These are phyloP conservation scores for Lentinula sp. DNA, from an alignment of 768 basidiomycete species.

Conservation along the genomic window DNA sequence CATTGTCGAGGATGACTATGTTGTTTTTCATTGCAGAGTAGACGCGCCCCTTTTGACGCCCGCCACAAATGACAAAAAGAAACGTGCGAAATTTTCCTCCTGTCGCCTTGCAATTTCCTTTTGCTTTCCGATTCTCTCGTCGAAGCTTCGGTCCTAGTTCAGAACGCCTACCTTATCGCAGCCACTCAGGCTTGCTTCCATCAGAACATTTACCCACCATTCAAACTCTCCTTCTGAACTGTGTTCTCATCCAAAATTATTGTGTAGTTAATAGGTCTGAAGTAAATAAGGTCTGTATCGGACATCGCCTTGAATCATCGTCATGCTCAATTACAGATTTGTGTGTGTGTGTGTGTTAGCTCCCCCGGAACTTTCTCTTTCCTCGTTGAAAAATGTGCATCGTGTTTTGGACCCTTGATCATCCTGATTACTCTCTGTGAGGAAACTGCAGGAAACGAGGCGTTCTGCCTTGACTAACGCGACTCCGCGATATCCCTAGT, in stretches of 20 bases:
- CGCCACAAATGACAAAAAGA: background rate
- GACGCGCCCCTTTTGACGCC: too few relatives aligned
- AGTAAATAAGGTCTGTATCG: background rate
- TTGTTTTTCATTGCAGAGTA: background rate
- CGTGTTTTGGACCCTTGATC: slow-evolving; percentile 70
- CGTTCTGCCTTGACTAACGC: slow-evolving; percentile 7
- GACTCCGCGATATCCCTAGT: slow-evolving; percentile 26
- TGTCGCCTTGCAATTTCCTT: background rate
- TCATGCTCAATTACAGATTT: background rate
- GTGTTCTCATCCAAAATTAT: background rate
- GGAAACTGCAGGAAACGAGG: slow-evolving; percentile 20
- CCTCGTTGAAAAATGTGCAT: slow-evolving; percentile 56
- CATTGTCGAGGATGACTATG: slow-evolving; percentile 8
- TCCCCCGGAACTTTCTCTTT: background rate
- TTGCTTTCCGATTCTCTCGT: background rate
- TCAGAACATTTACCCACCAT: background rate
- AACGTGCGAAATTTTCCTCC: background rate
- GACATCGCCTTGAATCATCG: background rate
- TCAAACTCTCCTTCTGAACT: background rate
- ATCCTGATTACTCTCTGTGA: slow-evolving; percentile 76
- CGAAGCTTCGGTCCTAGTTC: slow-evolving; percentile 1
- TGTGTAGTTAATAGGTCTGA: background rate
- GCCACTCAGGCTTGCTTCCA: background rate
- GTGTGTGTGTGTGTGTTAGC: background rate
- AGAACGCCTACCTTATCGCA: background rate